Base-by-base conservation (phyloP, 73 alveolate genomes). In the Paramecium pentaurelia region DNA sequence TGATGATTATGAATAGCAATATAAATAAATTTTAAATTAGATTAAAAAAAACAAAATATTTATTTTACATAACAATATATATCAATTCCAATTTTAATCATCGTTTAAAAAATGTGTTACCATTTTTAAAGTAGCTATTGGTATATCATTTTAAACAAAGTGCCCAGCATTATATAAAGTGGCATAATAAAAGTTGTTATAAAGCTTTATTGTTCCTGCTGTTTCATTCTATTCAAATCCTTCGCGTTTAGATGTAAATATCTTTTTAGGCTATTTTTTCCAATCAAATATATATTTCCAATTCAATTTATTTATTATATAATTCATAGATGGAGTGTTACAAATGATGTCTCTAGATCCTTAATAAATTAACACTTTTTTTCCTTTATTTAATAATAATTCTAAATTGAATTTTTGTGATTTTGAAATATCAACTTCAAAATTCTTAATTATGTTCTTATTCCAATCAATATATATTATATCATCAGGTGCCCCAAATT, bases 91-190 rank as follows among this genome's bases (percentile, higher is more conserved):
- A 54, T 18, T 18, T 18, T 68, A 49, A 28, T 68, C 47, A 68
- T 68, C 84, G 37, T 75, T 34, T 37, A 75, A 37, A 45, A 75
- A 75, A n/a, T 75, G 38, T 37, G 42, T 45, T 1, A 75, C n/a
- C 88, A 75, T 75, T 32, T 34, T 40, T 22, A 37, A 75, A 11
- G 88, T 3, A 3, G 88, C 88, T 16, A 40, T 37, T 2, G 88
- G 88, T 12, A 37, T 1, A 75, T 75, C 22, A n/a, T 34, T 37
- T 37, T 68, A 70, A 22, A 70, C 88, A 68, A 75, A 37, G n/a
- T 75, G 88, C 12, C 88, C 88, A 14, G 88, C 88, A 37, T 45
- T 30, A 75, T 75, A 75, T 16, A 75, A 10, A 37, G 58, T 34
- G 11, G 60, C 88, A 37, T 14, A 75, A 75, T 36, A 37, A 20